Percentiles rank a stretch among this genome's conserved stretches.
phyloP scores from a whole-genome alignment of 75 land plant genomes.

The Gnetum montanum region DNA sequence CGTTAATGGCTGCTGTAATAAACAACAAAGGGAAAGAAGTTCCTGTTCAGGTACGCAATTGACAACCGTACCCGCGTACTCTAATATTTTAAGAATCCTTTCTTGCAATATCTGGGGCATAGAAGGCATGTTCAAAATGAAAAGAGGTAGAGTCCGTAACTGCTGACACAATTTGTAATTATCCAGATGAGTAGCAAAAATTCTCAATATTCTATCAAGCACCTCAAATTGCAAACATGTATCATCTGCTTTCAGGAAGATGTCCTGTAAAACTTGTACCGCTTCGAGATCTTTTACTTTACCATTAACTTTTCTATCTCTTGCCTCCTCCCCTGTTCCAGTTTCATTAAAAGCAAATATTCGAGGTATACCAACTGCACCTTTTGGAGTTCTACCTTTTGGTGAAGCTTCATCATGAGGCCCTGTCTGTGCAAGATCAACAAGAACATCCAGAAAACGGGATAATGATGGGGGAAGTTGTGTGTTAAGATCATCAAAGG shows the following conservation, averaged over 20 bases:
- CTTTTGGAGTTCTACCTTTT: slow-evolving; percentile 21
- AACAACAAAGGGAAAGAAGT: slow-evolving; percentile 85
- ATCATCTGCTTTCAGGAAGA: slow-evolving; percentile 82
- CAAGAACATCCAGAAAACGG: slow-evolving; percentile 86
- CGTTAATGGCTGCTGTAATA: slow-evolving; percentile 80
- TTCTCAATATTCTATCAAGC: slow-evolving; percentile 79
- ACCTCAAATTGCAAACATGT: slow-evolving; percentile 72
- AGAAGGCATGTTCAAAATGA: slow-evolving; percentile 80
- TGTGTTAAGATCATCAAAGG: slow-evolving; percentile 8
- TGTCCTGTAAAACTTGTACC: slow-evolving; percentile 88
- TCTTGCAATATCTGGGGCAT: slow-evolving; percentile 82
- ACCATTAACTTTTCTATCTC: slow-evolving; percentile 44
- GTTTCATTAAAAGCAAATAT: slow-evolving; percentile 35
- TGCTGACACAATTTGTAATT: slow-evolving; percentile 93
- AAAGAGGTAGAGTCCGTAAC: slow-evolving; percentile 77
- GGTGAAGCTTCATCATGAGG: slow-evolving; percentile 24
- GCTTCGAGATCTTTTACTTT: slow-evolving; percentile 89
- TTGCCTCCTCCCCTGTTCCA: slow-evolving; percentile 27
- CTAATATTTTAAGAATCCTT: slow-evolving; percentile 83
- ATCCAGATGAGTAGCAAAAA: slow-evolving; percentile 85
- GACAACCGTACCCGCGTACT: slow-evolving; percentile 94
- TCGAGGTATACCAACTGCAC: slow-evolving; percentile 20
- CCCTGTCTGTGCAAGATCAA: slow-evolving; percentile 79
- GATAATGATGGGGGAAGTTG: slow-evolving; percentile 52
- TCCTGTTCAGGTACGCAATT: slow-evolving; percentile 97